Conservation (phyloP, 352 stramenopile genomes). For the Sclerospora graminicola region DNA sequence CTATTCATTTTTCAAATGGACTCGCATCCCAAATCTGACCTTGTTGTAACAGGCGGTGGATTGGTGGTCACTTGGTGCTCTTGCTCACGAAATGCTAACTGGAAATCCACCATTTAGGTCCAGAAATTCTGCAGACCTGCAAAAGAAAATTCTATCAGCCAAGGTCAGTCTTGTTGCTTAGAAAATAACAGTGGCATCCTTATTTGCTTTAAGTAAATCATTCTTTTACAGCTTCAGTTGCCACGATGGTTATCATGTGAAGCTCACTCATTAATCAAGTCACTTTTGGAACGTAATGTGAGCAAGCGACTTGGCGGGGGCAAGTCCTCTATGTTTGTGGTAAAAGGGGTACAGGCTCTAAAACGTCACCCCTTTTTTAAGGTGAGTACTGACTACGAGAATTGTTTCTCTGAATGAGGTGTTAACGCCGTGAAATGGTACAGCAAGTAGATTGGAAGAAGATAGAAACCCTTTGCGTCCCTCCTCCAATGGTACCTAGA, state of each 20-base stretch:
- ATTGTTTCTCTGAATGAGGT: neutral
- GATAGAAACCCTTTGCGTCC: conserved; percentile 83
- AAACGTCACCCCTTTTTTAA: conserved; percentile 94
- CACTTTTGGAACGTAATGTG: conserved; percentile 93
- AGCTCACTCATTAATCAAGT: conserved; percentile 92
- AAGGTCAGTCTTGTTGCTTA: conserved; percentile 30
- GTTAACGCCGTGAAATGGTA: neutral
- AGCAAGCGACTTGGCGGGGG: conserved; percentile 89
- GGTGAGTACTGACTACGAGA: conserved; percentile 13
- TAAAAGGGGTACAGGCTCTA: conserved; percentile 91
- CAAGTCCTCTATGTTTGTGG: conserved; percentile 96
- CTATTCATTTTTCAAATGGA: neutral
- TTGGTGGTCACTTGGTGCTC: conserved; percentile 77
- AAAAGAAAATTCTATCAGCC: conserved; percentile 67
- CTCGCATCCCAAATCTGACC: conserved; percentile 1
- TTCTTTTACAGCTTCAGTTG: conserved; percentile 40
- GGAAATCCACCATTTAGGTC: conserved; percentile 63
- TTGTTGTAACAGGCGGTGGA: conserved; percentile 44
- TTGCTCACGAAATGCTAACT: conserved; percentile 74
- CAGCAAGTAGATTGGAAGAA: conserved; percentile 88
- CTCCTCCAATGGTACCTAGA: conserved; percentile 83
- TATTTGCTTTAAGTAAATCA: neutral
- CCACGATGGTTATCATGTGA: conserved; percentile 76
- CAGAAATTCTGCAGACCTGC: conserved; percentile 58
- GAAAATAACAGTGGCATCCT: too few relatives aligned